Evolutionary conservation across 169 alveolate species (phyloP).

Genomic region (Amoebophrya sp.): DNA sequence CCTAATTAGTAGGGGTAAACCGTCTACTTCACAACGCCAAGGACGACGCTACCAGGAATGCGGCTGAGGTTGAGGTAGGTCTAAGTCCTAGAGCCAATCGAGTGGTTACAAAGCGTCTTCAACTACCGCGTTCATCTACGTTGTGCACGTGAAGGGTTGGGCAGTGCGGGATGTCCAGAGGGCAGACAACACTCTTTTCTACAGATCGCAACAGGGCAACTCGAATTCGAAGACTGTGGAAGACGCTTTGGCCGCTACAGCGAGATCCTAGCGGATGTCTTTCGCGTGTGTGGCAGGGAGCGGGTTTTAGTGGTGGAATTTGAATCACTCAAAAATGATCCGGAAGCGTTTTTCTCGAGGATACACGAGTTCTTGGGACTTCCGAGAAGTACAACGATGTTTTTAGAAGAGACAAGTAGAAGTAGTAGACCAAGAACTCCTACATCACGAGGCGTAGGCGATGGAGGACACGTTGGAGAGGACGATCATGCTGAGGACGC

Average conservation of each 20-base stretch:
- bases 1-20: no score
- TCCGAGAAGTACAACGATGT: no score
- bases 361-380: neutral
- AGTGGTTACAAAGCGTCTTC: neutral
- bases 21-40: no score
- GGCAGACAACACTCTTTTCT: neutral
- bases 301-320: neutral
- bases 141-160: neutral
- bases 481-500: neutral
- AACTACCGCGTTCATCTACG: constrained; percentile 6
- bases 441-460: no score
- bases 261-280: neutral
- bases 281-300: neutral
- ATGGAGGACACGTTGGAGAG: no score
- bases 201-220: neutral
- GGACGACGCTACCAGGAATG: no score
- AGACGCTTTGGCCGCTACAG: neutral
- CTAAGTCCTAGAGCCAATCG: neutral
- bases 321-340: neutral
- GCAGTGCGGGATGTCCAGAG: neutral
- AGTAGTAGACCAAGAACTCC: no score
- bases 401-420: no score
- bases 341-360: neutral
- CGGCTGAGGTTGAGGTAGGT: no score
- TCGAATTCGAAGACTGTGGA: neutral